Conservation (phyloP, 179 eudicot species). For the Spergularia azorica region DNA sequence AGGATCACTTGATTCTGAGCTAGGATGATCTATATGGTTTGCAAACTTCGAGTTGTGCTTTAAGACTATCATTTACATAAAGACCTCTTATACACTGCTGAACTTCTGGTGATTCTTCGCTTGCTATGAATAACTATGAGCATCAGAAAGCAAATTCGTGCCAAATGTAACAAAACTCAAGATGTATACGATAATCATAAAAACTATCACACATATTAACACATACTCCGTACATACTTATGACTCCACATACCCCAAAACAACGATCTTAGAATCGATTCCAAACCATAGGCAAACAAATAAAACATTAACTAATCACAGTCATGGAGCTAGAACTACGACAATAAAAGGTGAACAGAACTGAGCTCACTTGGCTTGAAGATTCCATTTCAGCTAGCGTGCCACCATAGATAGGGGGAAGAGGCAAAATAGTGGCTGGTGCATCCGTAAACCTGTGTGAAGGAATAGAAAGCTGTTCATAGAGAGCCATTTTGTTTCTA, state of each 20-base stretch:
- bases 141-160: neutral
- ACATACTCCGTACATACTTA: neutral
- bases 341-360: neutral
- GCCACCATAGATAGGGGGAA: slow-evolving; percentile 5
- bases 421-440: slow-evolving; percentile 23
- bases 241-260: neutral
- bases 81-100: no score
- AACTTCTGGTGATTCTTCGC: neutral
- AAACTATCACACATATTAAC: neutral
- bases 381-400: slow-evolving; percentile 21
- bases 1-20: neutral
- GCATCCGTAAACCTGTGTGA: slow-evolving; percentile 34
- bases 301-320: neutral
- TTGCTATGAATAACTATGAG: neutral
- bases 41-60: neutral
- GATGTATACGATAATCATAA: neutral
- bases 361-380: slow-evolving; percentile 50
- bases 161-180: neutral
- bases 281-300: neutral
- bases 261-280: neutral
- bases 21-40: neutral
- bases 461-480: slow-evolving; percentile 56
- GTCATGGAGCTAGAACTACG: neutral
- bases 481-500: slow-evolving; percentile 90
- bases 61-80: no score